phyloP scores from a whole-genome alignment of 2,329 filamentous ascomycete genomes.

The Arachnopeziza araneosa region DNA sequence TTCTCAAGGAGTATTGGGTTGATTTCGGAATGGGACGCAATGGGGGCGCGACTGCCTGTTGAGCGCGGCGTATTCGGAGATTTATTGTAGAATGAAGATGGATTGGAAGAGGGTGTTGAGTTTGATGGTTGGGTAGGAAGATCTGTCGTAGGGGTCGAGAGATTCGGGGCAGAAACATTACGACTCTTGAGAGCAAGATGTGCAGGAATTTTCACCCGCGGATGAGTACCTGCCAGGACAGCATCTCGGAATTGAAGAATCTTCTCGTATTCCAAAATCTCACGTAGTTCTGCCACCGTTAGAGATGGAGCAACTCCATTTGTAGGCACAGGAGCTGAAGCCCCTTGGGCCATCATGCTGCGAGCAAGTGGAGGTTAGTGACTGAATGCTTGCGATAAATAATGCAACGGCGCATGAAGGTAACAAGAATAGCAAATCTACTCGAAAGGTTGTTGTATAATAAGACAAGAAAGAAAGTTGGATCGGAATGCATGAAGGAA shows the following conservation, averaged over 20 bases:
- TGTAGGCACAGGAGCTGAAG: conserved; percentile 30
- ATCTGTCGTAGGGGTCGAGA: conserved; percentile 21
- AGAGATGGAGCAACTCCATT: conserved; percentile 27
- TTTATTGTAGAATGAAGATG: conserved; percentile 21
- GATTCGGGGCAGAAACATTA: conserved; percentile 20
- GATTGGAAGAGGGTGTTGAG: conserved; percentile 10
- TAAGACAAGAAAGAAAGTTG: not conserved
- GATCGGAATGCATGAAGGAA: not conserved
- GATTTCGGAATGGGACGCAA: conserved; percentile 58
- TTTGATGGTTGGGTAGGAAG: conserved; percentile 11
- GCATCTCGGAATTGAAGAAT: conserved; percentile 76
- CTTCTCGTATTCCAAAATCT: conserved; percentile 68
- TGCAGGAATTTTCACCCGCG: conserved; percentile 51
- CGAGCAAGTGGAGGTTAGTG: conserved; percentile 14
- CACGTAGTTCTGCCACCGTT: conserved; percentile 46
- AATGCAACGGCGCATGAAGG: conserved; percentile 6
- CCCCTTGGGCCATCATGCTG: conserved; percentile 31
- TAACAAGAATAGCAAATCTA: conserved; percentile 9
- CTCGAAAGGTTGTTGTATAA: not conserved
- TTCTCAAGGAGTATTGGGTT: conserved; percentile 82
- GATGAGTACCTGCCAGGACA: conserved; percentile 71
- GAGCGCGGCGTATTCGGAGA: conserved; percentile 25
- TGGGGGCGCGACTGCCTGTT: conserved; percentile 29
- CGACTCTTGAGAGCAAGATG: conserved; percentile 32
- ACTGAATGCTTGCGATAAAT: conserved; percentile 10